These are phyloP conservation scores for Solanum acaule DNA, from an alignment of 257 asterid genomes.

Conservation along the genomic window DNA sequence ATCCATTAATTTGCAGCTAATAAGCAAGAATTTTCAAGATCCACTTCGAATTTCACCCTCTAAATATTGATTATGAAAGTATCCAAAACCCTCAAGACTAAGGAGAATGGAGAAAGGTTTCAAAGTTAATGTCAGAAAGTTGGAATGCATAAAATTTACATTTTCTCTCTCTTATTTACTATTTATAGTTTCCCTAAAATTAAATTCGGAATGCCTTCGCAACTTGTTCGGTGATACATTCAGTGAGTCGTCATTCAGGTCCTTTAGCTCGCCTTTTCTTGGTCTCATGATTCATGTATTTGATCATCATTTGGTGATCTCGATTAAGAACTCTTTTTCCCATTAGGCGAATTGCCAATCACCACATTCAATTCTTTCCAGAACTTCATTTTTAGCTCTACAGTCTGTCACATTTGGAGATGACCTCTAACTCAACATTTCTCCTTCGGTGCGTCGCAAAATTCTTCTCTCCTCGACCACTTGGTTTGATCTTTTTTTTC, in stretches of 20 bases:
- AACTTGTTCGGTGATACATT: not conserved
- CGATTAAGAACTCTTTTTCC: not conserved
- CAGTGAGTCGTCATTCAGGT: not conserved
- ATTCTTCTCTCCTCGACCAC: not conserved
- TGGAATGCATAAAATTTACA: not conserved
- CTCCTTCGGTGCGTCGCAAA: not conserved
- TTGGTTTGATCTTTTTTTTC: not conserved
- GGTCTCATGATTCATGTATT: no score
- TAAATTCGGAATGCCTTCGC: not conserved
- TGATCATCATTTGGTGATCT: not conserved
- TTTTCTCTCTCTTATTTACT: not conserved
- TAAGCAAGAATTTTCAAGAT: not conserved
- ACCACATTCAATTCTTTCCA: not conserved
- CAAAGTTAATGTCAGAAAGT: not conserved
- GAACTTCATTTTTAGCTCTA: not conserved
- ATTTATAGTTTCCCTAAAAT: not conserved
- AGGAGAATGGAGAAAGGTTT: not conserved
- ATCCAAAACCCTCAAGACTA: not conserved
- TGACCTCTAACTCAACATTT: not conserved
- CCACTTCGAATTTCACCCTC: not conserved
- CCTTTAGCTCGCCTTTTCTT: no score
- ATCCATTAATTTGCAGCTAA: not conserved
- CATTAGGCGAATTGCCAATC: not conserved
- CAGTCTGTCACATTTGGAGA: not conserved
- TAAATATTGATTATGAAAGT: no score